Evolutionary conservation across 768 basidiomycete species (phyloP).

Genomic region (Hygrophorus russula): DNA sequence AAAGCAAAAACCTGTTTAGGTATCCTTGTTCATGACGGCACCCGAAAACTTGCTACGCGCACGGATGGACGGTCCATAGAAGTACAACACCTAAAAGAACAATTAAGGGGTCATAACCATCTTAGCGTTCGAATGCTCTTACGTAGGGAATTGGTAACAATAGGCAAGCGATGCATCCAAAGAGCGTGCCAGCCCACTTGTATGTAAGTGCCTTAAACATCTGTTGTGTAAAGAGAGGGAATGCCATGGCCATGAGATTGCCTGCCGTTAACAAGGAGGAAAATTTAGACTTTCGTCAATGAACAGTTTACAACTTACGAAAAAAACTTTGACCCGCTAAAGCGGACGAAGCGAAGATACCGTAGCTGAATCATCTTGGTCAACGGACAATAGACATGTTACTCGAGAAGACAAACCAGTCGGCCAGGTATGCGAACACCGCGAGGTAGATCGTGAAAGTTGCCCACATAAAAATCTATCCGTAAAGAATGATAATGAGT

Average conservation of each 20-base stretch:
- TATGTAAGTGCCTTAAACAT: constrained; percentile 42
- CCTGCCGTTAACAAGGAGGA: constrained; percentile 16
- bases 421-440: constrained; percentile 46
- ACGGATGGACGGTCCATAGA: constrained; percentile 19
- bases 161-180: constrained; percentile 33
- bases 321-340: constrained; percentile 50
- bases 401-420: constrained; percentile 29
- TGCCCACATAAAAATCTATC: constrained; percentile 31
- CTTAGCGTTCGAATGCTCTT: constrained; percentile 9
- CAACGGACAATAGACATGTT: neutral
- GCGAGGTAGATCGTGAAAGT: constrained; percentile 42
- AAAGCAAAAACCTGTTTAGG: too few species aligned
- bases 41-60: constrained; percentile 15
- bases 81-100: constrained; percentile 15
- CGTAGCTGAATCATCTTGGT: constrained; percentile 21
- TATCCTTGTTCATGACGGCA: constrained; percentile 7
- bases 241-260: constrained; percentile 32
- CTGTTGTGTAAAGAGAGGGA: constrained; percentile 47
- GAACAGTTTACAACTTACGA: constrained; percentile 23
- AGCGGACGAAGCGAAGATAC: constrained; percentile 49
- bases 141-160: constrained; percentile 43
- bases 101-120: neutral
- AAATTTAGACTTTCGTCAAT: neutral
- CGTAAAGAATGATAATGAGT: neutral
- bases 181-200: constrained; percentile 43